Evolutionary conservation across 306 rosid species (phyloP), one percentile per base, ranked within the genome.

Genomic region (Cyclanthera cordifolia): DNA sequence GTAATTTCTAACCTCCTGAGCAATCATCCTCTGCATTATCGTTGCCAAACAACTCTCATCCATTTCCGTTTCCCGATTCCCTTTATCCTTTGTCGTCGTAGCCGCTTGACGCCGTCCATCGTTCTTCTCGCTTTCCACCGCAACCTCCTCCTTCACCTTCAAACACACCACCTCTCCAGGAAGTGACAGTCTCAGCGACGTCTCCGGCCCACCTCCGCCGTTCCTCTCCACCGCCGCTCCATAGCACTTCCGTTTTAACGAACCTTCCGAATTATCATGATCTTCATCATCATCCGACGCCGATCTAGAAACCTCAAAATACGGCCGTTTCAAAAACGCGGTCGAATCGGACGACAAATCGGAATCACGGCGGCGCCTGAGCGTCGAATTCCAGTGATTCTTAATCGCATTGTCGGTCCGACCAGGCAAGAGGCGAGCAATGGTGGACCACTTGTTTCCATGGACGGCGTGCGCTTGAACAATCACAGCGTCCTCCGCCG

Each of bases 381-480:
- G 91, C 5, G 95, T 85, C 30, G 98, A 87, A 68, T 93, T 93
- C 98, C 98, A 93, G 79, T 89, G 98, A 28, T 93, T 93, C 74
- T 92, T 93, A 8, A 93, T 89, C 20, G 96, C 92, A 80, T 93
- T 93, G 60, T 89, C 98, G 1, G 98, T 87, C 0, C 98, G 87
- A 2, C 98, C 96, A 0, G 93, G 96, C 8, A 93, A 75, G 54
- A 87, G 82, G 24, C 96, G 85, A 0, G 98, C 85, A n/a, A 93
- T 87, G 20, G 95, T 93, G 37, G 96, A 95, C 98, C 98, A 93
- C 74, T 86, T 89, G 73, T 93, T 93, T 0, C 98, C 98, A 59
- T 93, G 94, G n/a, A 77, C 0, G 0, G 83, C 80, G 71, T 89
- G 96, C 8, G 95, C 91, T 47, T 52, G 48, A n/a, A 82, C n/a